Percentiles rank a stretch among this genome's conserved stretches.
These are phyloP conservation scores for Pulveroboletus sp. DNA, from an alignment of 768 basidiomycete genomes.

Conservation along the genomic window DNA sequence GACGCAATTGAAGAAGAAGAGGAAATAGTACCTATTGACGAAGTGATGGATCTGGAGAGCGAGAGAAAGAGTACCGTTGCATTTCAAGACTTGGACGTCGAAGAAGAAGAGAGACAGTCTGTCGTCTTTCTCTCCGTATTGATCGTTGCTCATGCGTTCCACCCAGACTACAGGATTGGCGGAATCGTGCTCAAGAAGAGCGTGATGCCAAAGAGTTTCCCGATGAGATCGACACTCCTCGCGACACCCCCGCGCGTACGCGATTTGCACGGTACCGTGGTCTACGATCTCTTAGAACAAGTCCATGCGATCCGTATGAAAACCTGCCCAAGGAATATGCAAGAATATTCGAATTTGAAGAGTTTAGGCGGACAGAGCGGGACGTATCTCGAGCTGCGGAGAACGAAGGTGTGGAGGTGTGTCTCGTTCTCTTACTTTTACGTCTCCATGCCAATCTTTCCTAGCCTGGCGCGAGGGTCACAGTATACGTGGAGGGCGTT, in stretches of 20 bases:
- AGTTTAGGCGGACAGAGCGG: conserved; percentile 83
- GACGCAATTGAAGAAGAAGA: conserved; percentile 46
- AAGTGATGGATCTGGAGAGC: conserved; percentile 54
- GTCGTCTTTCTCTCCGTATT: conserved; percentile 23
- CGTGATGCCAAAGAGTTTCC: conserved; percentile 86
- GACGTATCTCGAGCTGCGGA: conserved; percentile 65
- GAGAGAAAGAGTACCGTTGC: conserved; percentile 50
- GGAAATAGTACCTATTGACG: conserved; percentile 58
- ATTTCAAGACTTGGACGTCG: conserved; percentile 76
- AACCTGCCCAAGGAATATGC: conserved; percentile 93
- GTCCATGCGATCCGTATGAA: conserved; percentile 97
- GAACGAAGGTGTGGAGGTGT: conserved; percentile 69
- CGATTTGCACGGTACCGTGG: conserved; percentile 94
- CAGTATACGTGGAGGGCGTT: conserved; percentile 71
- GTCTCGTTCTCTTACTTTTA: conserved; percentile 15
- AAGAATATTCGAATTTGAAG: conserved; percentile 95
- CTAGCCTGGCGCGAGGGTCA: conserved; percentile 82
- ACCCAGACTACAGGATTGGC: conserved; percentile 65
- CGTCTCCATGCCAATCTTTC: neutral
- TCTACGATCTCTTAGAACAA: conserved; percentile 87
- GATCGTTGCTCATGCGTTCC: conserved; percentile 1
- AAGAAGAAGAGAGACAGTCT: conserved; percentile 87
- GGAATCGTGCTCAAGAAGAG: conserved; percentile 68
- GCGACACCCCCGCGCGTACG: conserved; percentile 70
- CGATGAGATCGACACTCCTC: conserved; percentile 94